phyloP scores from a whole-genome alignment of 768 basidiomycete species.

The Termitomyces sp. region DNA sequence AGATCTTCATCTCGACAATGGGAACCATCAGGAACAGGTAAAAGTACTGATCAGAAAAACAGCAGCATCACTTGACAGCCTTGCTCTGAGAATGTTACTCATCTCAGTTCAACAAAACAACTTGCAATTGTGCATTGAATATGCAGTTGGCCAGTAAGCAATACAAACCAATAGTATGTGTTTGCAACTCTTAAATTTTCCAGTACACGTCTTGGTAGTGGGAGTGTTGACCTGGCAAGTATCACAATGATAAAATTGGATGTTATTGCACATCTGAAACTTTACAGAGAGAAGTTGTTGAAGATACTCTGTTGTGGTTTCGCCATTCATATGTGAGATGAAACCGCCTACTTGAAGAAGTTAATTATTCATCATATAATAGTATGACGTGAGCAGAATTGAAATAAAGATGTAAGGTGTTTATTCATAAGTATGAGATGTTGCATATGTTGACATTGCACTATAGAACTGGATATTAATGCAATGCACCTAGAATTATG shows the following conservation, averaged over 20 bases:
- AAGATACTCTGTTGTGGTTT: not conserved
- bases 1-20: not conserved
- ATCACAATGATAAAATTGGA: too few species aligned
- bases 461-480: not conserved
- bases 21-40: not conserved
- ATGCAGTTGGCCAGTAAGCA: not conserved
- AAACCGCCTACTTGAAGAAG: not conserved
- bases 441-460: not conserved
- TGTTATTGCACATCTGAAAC: not conserved
- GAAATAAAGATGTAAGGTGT: not conserved
- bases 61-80: not conserved
- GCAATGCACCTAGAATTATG: not conserved
- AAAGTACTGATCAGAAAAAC: not conserved
- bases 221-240: not conserved
- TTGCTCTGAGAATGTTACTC: not conserved
- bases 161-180: too few species aligned
- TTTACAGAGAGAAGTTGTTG: not conserved
- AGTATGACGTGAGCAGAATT: not conserved
- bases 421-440: not conserved
- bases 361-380: not conserved
- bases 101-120: not conserved
- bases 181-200: not conserved
- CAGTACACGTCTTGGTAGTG: not conserved
- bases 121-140: not conserved
- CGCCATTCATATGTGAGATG: not conserved